Evolutionary conservation across 176 grass and related monocot species (phyloP), one percentile per base, ranked within the genome.

Genomic region (Carex cristatella): DNA sequence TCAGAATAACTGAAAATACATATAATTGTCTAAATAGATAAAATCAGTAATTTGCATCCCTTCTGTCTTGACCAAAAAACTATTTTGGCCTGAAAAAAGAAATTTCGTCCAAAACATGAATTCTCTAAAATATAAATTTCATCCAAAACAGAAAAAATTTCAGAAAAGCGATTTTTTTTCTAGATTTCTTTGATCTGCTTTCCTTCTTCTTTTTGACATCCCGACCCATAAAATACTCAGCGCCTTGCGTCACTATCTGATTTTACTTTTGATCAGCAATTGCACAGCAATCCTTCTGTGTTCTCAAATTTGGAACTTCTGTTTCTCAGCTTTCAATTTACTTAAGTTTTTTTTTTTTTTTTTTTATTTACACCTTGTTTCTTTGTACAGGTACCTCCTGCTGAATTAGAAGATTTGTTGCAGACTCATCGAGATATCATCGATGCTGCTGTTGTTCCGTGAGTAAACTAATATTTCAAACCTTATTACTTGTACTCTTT

Each of bases 401-500:
- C 56, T 75, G 89, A 91, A 33, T 77, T 91, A n/a, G 89, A 91
- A 55, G 30, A 78, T 35, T 57, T 87, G 65, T 77, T 91, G 10
- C 82, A 85, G 56, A 84, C 73, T 5, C 62, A 81, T 7, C 66
- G 74, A 16, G 77, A 69, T 49, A 83, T 91, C 57, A 16, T 53
- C 30, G 89, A 91, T 42, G 86, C 75, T 40, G 89, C 86, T 18
- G 89, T 91, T 9, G 63, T 91, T 58, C 86, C 89, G 89, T 91
- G 77, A 81, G 89, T 85, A 64, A 12, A 33, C 53, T 37, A 40
- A 30, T n/a, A 42, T 32, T 62, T 53, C 13, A 32, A 16, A 69
- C 12, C 33, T 69, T 69, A 73, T 7, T 8, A 6, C 10, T 73
- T 48, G 15, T 4, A 73, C 18, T 73, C 14, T 23, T 23, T 44